Base-by-base conservation (phyloP, 805 yeast species). In the Wickerhamiella hasegawae region DNA sequence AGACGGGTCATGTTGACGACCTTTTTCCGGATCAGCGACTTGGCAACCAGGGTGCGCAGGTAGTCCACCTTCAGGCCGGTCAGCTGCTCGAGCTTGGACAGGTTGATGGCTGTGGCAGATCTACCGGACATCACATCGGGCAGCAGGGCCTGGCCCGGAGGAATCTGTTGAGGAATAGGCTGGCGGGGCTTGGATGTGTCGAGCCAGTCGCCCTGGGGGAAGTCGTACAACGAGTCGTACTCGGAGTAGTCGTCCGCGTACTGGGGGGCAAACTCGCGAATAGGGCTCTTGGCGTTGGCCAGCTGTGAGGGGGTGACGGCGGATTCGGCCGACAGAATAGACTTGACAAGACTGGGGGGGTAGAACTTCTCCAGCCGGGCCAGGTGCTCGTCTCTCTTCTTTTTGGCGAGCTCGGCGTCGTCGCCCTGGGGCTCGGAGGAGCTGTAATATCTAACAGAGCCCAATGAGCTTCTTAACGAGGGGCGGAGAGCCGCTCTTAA, bases 1-100 rank as follows among this genome's bases (percentile, higher is more conserved):
- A 46, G 34, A 27, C 83, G 74, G 2, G 96, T 87, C 66, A 83
- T 93, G 54, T 83, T 82, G 37, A 84, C 74, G 18, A 87, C 97
- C 34, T 80, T 65, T 59, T 82, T 84, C 25, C 45, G 40, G 26
- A 51, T 40, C 38, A 57, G 45, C 16, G 50, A 42, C 52, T 48
- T 33, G 50, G 53, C 25, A 37, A 15, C 47, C 27, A 29, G 50
- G 35, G 28, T 48, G 43, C 37, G 42, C 52, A 42, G 36, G 24
- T 41, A 45, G 35, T 47, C 50, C 4, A 38, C 36, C 11, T 42
- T 30, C 29, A 53, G 43, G 2, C 57, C 59, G 9, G 56, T 53
- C 34, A 48, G 42, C 41, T 48, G 53, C 45, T 52, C 52, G 22
- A 51, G 49, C 37, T 45, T 41, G 27, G 52, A 42, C 33, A 54